Evolutionary conservation across 176 grass and related monocot genomes (phyloP), one percentile per base, ranked within the genome.

Genomic region (Cenchrus fungigraminus): DNA sequence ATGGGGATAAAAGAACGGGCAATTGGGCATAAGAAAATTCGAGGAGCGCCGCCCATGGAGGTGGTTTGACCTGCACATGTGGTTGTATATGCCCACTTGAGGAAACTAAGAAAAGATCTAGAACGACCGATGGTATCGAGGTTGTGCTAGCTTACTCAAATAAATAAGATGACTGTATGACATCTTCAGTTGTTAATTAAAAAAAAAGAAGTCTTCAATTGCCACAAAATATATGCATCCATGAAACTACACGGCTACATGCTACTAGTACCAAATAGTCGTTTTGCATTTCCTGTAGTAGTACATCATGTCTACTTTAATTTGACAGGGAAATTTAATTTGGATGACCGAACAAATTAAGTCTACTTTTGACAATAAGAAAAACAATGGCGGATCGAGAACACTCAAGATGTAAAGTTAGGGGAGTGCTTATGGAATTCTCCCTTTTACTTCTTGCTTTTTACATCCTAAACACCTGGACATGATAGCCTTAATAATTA

Each of bases 71-170:
- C 56, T 71, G 78, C 56, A 64, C 76, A 22, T 73, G 28, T 55
- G 40, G 42, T 60, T 59, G 16, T 76, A 50, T 83, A 86, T 67
- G 17, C 61, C 83, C 73, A 82, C 88, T 90, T 78, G 84, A 37
- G 56, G 67, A 73, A 82, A 47, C 56, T 70, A 86, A 64, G 56
- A 57, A 82, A 90, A 82, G 17, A 86, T 90, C 72, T 51, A 45
- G 32, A 56, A 7, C 31, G 31, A 32, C 45, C 51, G 22, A 71
- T 76, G 32, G 0, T 46, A 54, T 51, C 14, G 20, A 80, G 6
- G 72, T 8, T 6, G 50, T 37, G 54, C 12, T 63, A 29, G 53
- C 28, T 52, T 88, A 6, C 15, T 25, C 64, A 49, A 69, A 28
- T 51, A 49, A 82, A 17, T 10, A 63, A 51, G 45, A 53, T 49